Evolutionary conservation across 2,329 filamentous ascomycete genomes (phyloP), one percentile per base, ranked within the genome.

Genomic region (Byssoonygena ceratinophila): DNA sequence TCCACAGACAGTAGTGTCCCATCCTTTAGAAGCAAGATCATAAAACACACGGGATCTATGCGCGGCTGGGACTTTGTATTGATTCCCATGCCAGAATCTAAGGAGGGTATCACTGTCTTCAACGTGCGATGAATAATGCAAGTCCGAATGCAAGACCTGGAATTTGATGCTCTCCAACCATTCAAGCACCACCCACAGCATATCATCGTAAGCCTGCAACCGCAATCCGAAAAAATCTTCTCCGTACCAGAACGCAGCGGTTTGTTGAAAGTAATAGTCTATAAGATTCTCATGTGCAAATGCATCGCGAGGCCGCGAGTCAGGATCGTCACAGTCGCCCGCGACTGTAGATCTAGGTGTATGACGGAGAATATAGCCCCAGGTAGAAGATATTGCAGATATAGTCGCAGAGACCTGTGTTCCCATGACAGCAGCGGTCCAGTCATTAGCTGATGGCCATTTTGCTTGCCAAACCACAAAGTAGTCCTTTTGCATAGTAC

Each of bases 161-260:
- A 94, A 89, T 59, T 85, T 82, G 57, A 89, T 78, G 46, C 80
- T 80, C 64, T 95, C 87, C 49, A 96, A 72, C 90, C 91, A 96
- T 57, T 85, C 87, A 34, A 97, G 76, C 1, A 94, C 88, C 1
- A 96, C 88, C 91, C 91, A 97, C 2, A 95, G 78, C 72, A 95
- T 94, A 66, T 97, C 91, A 64, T 96, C 91, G 65, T 84, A 94
- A 0, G 91, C 91, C 73, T 92, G 75, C 53, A 81, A 80, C 41
- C 87, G 78, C 46, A 96, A 77, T 25, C 78, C 75, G 57, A 89
- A 81, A 3, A 82, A 78, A 66, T 95, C 82, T 65, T 97, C 87
- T 18, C 87, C 88, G 64, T 91, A 94, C 65, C 94, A 96, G 59
- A 84, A 94, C 7, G 81, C 79, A 4, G 83, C 73, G 0, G 83